phyloP scores from a whole-genome alignment of 75 land plant genomes.

The Selaginella moellendorffii region DNA sequence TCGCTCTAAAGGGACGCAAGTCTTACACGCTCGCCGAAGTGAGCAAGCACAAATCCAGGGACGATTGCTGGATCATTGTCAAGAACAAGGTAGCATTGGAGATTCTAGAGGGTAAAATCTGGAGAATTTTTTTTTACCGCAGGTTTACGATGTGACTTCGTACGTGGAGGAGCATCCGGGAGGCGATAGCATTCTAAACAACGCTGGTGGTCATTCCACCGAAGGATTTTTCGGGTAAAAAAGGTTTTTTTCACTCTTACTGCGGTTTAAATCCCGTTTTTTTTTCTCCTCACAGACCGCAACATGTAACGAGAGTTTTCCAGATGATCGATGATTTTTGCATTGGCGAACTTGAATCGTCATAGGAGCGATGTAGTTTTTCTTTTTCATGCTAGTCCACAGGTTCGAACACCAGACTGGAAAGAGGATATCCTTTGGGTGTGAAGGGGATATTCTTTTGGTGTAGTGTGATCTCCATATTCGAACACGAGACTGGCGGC shows the following conservation, averaged over 20 bases:
- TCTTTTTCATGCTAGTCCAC: neutral
- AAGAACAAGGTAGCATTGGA: neutral
- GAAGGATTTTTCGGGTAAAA: conserved; percentile 82
- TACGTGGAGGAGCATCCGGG: conserved; percentile 98
- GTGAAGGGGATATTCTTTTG: no score
- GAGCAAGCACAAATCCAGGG: neutral
- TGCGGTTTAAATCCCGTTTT: neutral
- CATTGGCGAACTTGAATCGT: conserved; percentile 56
- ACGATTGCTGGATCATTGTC: neutral
- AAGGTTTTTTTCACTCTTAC: neutral
- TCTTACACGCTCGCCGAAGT: neutral
- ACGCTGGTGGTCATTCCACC: conserved; percentile 95
- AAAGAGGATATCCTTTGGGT: no score
- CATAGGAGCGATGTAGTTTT: neutral
- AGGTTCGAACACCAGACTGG: no score
- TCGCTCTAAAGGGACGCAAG: neutral
- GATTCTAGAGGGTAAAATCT: neutral
- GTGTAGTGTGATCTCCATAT: no score
- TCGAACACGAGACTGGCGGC: no score
- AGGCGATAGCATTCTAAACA: conserved; percentile 71
- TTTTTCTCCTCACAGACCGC: conserved; percentile 49
- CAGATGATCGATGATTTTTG: conserved; percentile 91
- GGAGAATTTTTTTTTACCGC: neutral
- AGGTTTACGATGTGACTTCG: conserved; percentile 94
- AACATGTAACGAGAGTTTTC: conserved; percentile 86